Evolutionary conservation across 148 eudicot genomes (phyloP).

Genomic region (Fallopia convolvulus): DNA sequence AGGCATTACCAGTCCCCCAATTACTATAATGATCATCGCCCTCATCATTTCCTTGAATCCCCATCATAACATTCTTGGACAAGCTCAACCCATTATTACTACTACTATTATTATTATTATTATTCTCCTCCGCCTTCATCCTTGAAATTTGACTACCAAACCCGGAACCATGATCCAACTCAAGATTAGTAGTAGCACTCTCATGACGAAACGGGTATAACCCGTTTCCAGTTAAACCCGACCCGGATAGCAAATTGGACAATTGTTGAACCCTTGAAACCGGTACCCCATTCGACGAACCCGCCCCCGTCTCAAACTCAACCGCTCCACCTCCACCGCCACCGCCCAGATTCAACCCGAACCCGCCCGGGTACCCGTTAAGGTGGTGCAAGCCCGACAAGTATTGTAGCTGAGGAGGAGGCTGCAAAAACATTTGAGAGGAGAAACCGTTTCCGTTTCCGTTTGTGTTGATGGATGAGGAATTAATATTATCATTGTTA

Average conservation of each 20-base stretch:
- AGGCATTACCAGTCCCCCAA: neutral
- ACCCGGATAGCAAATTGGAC: slow-evolving; percentile 1
- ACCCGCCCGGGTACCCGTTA: neutral
- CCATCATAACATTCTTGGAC: slow-evolving; percentile 2
- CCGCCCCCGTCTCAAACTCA: neutral
- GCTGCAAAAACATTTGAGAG: neutral
- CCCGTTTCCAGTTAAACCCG: neutral
- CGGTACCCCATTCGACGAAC: neutral
- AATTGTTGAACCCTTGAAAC: neutral
- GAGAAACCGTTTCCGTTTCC: neutral
- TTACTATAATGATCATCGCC: neutral
- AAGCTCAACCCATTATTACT: neutral
- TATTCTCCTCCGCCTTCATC: neutral
- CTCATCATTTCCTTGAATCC: neutral
- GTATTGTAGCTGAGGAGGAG: neutral
- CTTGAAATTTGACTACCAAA: neutral
- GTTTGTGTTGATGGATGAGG: neutral
- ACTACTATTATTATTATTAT: neutral
- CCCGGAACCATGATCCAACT: neutral
- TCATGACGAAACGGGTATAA: slow-evolving; percentile 1
- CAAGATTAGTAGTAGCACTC: neutral
- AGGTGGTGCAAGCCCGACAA: neutral
- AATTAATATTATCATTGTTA: neutral
- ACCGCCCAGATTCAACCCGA: neutral
- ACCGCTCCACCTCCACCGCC: neutral